Base-by-base conservation (phyloP, 1,139 yeast genomes). In the Arxiozyma telluris region DNA sequence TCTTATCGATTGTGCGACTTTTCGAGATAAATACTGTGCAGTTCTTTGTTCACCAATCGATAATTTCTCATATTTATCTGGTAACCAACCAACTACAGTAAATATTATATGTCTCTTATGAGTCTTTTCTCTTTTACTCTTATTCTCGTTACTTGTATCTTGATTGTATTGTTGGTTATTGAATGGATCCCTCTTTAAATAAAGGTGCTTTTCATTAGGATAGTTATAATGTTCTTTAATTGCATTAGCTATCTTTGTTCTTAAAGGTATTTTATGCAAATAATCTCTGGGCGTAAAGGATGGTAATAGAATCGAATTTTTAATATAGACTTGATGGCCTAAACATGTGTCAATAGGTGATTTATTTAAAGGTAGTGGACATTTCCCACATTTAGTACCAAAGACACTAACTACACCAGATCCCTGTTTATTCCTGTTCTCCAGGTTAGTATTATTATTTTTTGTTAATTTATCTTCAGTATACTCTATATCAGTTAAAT, bases 201-300 rank as follows among this genome's bases (percentile, higher is more conserved):
- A 69, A 2, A 67, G 53, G 58, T 69, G 72, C 17, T 57, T 55
- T 46, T 66, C 71, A 47, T 61, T 59, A 6, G 66, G 66, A 39
- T 59, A 65, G 47, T 66, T 65, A 54, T 67, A 69, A 53, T 69
- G 63, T 22, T 65, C 59, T 52, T 60, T 67, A n/a, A 65, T 54
- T 11, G 66, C 63, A 27, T 61, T 57, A 0, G 64, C 64, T 22
- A 68, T 55, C 50, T 63, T 64, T 18, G 69, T 68, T 47, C 59
- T 54, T 30, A 61, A 43, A 2, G 70, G 63, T 49, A 63, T 57
- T 15, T 59, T 57, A 53, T 68, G 71, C 41, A 61, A 59, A 18
- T 60, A 58, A 39, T 62, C 63, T 5, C 53, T 39, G 3, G 71
- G 69, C 12, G 66, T 58, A 6, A 58, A 55, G 6, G 65, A 60